These are phyloP conservation scores for Fusarium duplospermum DNA, from an alignment of 2,329 filamentous ascomycete species.

Conservation along the genomic window DNA sequence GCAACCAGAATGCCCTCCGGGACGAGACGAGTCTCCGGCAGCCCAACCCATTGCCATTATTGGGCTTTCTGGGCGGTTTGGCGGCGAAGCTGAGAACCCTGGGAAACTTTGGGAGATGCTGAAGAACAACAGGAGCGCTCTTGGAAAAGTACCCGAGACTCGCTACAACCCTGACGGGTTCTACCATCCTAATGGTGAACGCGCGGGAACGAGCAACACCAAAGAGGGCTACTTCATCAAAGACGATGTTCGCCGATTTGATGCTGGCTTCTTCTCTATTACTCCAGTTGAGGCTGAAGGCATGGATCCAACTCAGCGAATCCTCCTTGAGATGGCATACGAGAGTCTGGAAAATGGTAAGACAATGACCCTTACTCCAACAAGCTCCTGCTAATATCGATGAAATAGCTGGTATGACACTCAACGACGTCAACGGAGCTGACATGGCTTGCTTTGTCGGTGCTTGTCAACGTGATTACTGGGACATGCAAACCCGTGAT, in stretches of 20 bases:
- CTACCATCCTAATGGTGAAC: constrained; percentile 57
- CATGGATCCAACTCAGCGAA: constrained; percentile 49
- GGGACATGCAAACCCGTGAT: background rate
- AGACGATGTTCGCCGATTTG: constrained; percentile 59
- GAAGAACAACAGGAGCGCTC: constrained; percentile 54
- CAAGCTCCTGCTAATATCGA: background rate
- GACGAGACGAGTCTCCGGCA: background rate
- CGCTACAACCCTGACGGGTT: constrained; percentile 59
- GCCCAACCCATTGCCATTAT: constrained; percentile 51
- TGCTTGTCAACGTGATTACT: background rate
- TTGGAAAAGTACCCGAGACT: constrained; percentile 55
- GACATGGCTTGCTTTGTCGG: background rate
- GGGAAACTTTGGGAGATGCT: constrained; percentile 60
- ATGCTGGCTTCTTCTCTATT: constrained; percentile 64
- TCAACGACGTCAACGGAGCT: background rate
- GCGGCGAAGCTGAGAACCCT: constrained; percentile 55
- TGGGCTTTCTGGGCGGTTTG: constrained; percentile 60
- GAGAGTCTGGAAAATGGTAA: background rate
- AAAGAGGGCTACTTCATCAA: constrained; percentile 56
- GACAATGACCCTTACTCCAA: background rate
- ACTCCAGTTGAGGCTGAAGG: constrained; percentile 62
- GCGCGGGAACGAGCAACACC: constrained; percentile 54
- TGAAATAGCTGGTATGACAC: background rate
- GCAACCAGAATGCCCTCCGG: background rate
- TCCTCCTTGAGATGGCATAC: background rate